These are phyloP conservation scores for Yamadazyma sp. DNA, from an alignment of 1,139 yeast genomes.

Conservation along the genomic window DNA sequence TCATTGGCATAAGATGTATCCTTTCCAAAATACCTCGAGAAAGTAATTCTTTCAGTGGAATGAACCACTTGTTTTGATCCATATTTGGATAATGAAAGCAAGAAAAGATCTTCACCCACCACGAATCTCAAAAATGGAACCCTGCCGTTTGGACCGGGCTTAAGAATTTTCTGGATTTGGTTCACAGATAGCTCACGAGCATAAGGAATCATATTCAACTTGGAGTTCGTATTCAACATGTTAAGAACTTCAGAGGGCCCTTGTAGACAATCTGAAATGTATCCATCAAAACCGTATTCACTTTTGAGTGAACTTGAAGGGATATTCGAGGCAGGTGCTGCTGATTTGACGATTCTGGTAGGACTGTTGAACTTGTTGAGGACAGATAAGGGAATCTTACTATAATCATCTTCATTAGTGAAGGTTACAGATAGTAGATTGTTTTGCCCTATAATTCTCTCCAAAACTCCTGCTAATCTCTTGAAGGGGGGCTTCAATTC, in stretches of 20 bases:
- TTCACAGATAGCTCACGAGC: conserved; percentile 40
- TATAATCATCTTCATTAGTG: conserved; percentile 27
- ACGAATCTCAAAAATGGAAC: conserved; percentile 56
- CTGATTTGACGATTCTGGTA: conserved; percentile 26
- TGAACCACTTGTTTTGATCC: conserved; percentile 54
- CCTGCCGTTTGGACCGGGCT: conserved; percentile 35
- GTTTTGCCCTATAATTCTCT: conserved; percentile 54
- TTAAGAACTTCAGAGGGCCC: conserved; percentile 78
- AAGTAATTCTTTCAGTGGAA: conserved; percentile 33
- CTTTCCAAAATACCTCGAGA: conserved; percentile 37
- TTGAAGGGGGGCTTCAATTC: conserved; percentile 42
- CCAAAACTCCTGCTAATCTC: conserved; percentile 54
- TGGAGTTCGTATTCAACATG: conserved; percentile 66
- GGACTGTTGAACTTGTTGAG: conserved; percentile 34
- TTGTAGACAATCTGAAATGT: conserved; percentile 61
- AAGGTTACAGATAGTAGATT: conserved; percentile 53
- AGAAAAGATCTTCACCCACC: conserved; percentile 56
- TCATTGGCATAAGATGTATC: conserved; percentile 45
- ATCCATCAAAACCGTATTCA: conserved; percentile 75
- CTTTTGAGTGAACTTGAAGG: conserved; percentile 31
- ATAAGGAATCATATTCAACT: conserved; percentile 66
- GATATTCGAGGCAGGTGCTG: conserved; percentile 15
- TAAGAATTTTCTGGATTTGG: conserved; percentile 40
- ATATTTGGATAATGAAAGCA: conserved; percentile 54
- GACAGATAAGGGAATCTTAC: conserved; percentile 33